phyloP scores from a whole-genome alignment of 805 yeast genomes.

The Saccharomycopsis oosterbeekiorum region DNA sequence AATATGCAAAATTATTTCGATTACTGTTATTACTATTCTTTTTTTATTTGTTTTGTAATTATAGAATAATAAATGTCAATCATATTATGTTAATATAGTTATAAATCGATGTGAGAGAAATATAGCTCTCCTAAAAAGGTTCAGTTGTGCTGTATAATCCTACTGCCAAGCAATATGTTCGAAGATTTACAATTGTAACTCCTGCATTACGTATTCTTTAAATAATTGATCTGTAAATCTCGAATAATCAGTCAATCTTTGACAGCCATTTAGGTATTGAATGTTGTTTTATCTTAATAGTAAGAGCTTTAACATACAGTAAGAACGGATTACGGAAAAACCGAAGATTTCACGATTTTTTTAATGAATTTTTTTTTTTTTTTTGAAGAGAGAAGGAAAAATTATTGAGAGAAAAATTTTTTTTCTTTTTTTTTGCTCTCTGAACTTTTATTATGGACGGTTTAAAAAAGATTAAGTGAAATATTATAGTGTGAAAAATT shows the following conservation, averaged over 20 bases:
- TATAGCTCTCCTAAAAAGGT: neutral
- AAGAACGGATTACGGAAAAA: neutral
- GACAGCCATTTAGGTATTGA: too few species aligned
- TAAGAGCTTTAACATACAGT: too few species aligned
- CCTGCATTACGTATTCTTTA: too few species aligned
- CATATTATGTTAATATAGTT: neutral
- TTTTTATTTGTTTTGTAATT: neutral
- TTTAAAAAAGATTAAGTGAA: too few species aligned
- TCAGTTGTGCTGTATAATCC: too few species aligned
- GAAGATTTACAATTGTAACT: too few species aligned
- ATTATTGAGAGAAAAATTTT: neutral
- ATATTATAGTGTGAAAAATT: too few species aligned
- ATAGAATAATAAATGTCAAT: slow-evolving; percentile 1
- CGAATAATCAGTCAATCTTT: too few species aligned
- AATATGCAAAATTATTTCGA: neutral
- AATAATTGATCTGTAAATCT: too few species aligned
- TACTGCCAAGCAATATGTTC: too few species aligned
- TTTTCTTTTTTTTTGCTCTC: neutral
- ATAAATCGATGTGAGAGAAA: too few species aligned
- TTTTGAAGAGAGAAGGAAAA: neutral
- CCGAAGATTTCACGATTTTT: neutral
- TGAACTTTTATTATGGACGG: neutral
- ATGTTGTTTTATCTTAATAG: neutral
- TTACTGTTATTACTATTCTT: neutral
- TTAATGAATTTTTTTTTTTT: neutral